Evolutionary conservation across 2,329 filamentous ascomycete species (phyloP).

Genomic region (Colletotrichum incanum): DNA sequence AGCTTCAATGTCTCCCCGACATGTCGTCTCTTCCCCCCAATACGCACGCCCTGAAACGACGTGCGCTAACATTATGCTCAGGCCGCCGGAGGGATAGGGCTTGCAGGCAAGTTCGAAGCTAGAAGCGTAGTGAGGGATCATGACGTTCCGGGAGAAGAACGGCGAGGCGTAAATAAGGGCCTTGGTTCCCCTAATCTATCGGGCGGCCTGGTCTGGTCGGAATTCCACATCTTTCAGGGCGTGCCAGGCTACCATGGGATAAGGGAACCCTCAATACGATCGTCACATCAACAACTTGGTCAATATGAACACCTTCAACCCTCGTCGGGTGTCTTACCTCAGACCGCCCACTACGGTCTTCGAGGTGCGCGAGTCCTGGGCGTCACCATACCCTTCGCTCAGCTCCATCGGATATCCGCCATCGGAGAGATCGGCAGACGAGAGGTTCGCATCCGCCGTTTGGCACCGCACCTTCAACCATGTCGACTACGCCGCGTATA

Average conservation of each 20-base stretch:
- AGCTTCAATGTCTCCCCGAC: constrained; percentile 1
- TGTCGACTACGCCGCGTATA: constrained; percentile 39
- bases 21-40: constrained; percentile 22
- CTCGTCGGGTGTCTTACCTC: constrained; percentile 40
- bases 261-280: not conserved
- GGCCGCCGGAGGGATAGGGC: constrained; percentile 35
- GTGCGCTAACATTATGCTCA: constrained; percentile 34
- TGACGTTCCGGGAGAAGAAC: constrained; percentile 14
- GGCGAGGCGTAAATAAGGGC: constrained; percentile 37
- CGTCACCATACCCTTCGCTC: constrained; percentile 37
- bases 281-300: not conserved
- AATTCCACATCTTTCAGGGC: not conserved
- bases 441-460: constrained; percentile 29
- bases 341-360: constrained; percentile 20
- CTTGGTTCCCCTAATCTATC: not conserved
- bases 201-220: not conserved
- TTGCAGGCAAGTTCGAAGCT: constrained; percentile 17
- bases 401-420: constrained; percentile 35
- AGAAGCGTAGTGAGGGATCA: constrained; percentile 18
- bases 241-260: constrained; percentile 23
- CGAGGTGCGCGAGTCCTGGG: constrained; percentile 11
- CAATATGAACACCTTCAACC: constrained; percentile 42
- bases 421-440: constrained; percentile 24
- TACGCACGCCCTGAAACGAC: constrained; percentile 43
- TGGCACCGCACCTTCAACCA: constrained; percentile 40